phyloP scores from a whole-genome alignment of 2,329 filamentous ascomycete genomes.

The Trichoderma asperellum region DNA sequence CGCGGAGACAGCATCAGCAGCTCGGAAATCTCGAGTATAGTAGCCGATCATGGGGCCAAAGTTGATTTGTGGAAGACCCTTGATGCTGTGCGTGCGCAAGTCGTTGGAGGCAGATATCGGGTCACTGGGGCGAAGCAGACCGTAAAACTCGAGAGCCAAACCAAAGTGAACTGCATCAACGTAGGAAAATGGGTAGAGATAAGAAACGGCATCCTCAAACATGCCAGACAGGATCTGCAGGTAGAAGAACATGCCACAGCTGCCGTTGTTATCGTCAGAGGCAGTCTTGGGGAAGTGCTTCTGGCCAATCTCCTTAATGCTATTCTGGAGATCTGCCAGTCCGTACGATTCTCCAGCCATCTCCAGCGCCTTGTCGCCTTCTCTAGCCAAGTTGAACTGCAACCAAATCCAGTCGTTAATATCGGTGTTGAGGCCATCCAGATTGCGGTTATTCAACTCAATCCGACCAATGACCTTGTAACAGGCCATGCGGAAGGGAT shows the following conservation, averaged over 20 bases:
- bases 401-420: constrained; percentile 75
- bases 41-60: constrained; percentile 92
- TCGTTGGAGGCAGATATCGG: constrained; percentile 75
- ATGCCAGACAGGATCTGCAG: constrained; percentile 87
- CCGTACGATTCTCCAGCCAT: constrained; percentile 69
- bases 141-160: constrained; percentile 86
- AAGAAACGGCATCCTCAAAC: constrained; percentile 91
- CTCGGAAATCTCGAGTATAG: constrained; percentile 95
- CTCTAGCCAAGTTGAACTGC: constrained; percentile 70
- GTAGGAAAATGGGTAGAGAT: constrained; percentile 89
- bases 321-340: constrained; percentile 71
- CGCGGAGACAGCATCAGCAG: constrained; percentile 83
- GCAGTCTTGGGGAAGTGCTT: constrained; percentile 85
- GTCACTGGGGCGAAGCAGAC: constrained; percentile 83
- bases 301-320: constrained; percentile 84
- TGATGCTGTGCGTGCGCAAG: constrained; percentile 66
- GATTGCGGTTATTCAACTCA: constrained; percentile 65
- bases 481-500: constrained; percentile 95
- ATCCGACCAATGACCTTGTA: constrained; percentile 94
- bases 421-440: constrained; percentile 65
- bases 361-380: constrained; percentile 65
- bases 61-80: constrained; percentile 80
- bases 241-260: constrained; percentile 90
- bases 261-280: constrained; percentile 73
- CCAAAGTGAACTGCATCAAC: constrained; percentile 95